These are phyloP conservation scores for Lithohypha guttulata DNA, from an alignment of 2,329 filamentous ascomycete species.

Conservation along the genomic window DNA sequence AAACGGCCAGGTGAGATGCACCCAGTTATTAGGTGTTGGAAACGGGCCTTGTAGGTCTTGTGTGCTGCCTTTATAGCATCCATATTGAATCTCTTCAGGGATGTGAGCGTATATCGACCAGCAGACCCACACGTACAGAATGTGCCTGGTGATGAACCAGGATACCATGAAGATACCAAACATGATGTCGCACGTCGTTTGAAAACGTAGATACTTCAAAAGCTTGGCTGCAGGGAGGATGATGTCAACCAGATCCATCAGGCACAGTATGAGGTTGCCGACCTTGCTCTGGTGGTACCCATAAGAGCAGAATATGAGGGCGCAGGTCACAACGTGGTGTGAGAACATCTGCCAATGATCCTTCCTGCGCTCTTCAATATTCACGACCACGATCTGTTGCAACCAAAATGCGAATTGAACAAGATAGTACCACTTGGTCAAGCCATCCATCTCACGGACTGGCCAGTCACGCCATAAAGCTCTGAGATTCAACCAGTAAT, in stretches of 20 bases:
- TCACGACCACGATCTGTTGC: slow-evolving; percentile 86
- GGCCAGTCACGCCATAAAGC: slow-evolving; percentile 83
- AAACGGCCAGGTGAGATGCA: slow-evolving; percentile 65
- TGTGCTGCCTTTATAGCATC: slow-evolving; percentile 58
- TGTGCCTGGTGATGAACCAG: slow-evolving; percentile 76
- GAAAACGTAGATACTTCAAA: slow-evolving; percentile 76
- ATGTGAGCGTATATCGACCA: slow-evolving; percentile 68
- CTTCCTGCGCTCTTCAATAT: slow-evolving; percentile 88
- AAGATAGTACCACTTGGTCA: slow-evolving; percentile 82
- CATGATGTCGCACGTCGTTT: slow-evolving; percentile 63
- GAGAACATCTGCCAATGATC: slow-evolving; percentile 94
- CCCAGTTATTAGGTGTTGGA: slow-evolving; percentile 40
- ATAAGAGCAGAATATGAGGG: slow-evolving; percentile 71
- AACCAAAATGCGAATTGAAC: slow-evolving; percentile 87
- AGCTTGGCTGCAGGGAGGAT: slow-evolving; percentile 87
- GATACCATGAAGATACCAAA: slow-evolving; percentile 78
- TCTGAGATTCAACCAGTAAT: slow-evolving; percentile 65
- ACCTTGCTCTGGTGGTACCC: slow-evolving; percentile 78
- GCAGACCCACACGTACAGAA: slow-evolving; percentile 67
- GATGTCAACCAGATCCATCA: slow-evolving; percentile 91
- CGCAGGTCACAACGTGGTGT: slow-evolving; percentile 83
- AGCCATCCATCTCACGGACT: slow-evolving; percentile 57
- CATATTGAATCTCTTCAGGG: slow-evolving; percentile 50
- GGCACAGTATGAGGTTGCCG: slow-evolving; percentile 74
- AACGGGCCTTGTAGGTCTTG: slow-evolving; percentile 46